Evolutionary conservation across 441 rosid genomes (phyloP).

Genomic region (Isatis lusitanica): DNA sequence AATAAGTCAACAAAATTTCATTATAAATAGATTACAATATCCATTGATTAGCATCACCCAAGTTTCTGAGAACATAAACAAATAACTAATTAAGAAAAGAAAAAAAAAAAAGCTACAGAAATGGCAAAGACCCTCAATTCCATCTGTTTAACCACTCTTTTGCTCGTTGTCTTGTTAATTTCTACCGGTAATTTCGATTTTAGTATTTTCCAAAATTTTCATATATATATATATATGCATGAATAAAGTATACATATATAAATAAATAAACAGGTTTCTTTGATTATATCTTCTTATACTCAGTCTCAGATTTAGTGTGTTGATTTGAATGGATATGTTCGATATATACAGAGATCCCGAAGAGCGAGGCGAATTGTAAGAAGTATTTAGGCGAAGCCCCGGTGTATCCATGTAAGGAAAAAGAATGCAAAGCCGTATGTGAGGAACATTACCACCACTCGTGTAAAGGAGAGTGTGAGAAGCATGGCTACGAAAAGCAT

Average conservation of each 20-base stretch:
- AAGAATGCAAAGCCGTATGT: not conserved
- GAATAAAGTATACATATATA: not conserved
- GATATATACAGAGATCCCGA: constrained; percentile 8
- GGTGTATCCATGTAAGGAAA: not conserved
- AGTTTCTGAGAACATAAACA: not conserved
- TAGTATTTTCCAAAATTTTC: not conserved
- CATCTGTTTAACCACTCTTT: constrained; percentile 23
- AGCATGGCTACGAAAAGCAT: not conserved
- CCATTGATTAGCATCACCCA: not conserved
- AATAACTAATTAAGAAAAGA: not conserved
- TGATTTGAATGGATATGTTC: not conserved
- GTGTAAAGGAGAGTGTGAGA: constrained; percentile 29
- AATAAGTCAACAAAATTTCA: not conserved
- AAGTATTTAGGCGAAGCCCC: constrained; percentile 16
- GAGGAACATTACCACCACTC: not conserved
- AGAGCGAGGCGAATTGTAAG: constrained; percentile 21
- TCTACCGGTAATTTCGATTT: constrained; percentile 16
- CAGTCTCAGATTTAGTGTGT: not conserved
- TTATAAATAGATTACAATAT: constrained; percentile 15
- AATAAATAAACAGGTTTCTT: not conserved
- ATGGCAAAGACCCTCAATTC: constrained; percentile 19
- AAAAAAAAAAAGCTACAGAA: not conserved
- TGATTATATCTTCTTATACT: not conserved
- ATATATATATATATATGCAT: not conserved
- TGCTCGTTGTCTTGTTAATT: constrained; percentile 24